Conservation (phyloP, 176 grass and related monocot species). For the Dendrocalamus sinicus region DNA sequence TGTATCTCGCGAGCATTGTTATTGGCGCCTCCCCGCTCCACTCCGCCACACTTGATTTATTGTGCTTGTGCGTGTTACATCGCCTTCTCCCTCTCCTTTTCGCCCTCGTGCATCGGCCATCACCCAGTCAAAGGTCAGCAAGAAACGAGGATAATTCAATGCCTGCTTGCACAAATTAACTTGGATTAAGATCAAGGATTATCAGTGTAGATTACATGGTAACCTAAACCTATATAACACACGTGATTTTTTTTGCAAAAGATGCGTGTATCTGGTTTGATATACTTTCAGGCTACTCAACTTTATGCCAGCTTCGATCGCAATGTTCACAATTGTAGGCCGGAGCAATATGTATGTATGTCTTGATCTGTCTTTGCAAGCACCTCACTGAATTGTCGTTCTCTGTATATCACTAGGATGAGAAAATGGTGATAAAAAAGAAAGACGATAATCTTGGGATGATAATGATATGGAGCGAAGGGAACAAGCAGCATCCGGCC, state of each 20-base stretch:
- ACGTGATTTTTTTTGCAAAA: not conserved
- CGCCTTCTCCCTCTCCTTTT: not conserved
- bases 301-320: not conserved
- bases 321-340: not conserved
- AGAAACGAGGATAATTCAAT: not conserved
- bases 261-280: not conserved
- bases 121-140: not conserved
- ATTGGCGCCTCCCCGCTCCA: not conserved
- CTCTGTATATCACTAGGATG: not conserved
- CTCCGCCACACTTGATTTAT: not conserved
- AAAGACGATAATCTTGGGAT: not conserved
- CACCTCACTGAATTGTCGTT: not conserved
- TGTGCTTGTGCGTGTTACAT: not conserved
- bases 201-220: not conserved
- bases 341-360: too few relatives aligned
- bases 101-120: slow-evolving; percentile 16
- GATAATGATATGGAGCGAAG: not conserved
- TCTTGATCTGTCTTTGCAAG: not conserved
- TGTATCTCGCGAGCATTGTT: not conserved
- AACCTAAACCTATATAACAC: not conserved
- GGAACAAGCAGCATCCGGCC: not conserved
- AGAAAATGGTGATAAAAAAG: not conserved
- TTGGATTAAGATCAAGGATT: not conserved
- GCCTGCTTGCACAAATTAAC: not conserved
- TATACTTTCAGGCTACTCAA: not conserved